A percentile compares a stretch with the other conserved stretches of the same genome.
phyloP scores from a whole-genome alignment of 2,329 filamentous ascomycete species.

The Scedosporium minutisporum region DNA sequence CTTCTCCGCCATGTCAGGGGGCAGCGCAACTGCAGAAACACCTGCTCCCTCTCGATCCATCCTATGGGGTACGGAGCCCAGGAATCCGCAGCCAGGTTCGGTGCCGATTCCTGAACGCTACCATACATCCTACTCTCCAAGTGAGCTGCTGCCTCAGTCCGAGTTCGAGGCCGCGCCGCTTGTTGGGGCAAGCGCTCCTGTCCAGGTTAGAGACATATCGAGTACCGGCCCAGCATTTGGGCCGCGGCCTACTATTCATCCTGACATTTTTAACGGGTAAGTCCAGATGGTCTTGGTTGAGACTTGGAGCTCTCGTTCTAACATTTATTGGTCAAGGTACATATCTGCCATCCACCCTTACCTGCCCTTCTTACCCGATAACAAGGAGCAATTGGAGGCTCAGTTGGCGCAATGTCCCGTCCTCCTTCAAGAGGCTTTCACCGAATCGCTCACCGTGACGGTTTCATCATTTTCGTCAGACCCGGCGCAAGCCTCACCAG shows the following conservation, averaged over 20 bases:
- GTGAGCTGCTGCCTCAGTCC: conserved; percentile 36
- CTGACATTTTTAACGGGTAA: conserved; percentile 36
- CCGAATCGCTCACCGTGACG: conserved; percentile 50
- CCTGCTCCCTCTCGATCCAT: conserved; percentile 31
- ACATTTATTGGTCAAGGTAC: conserved; percentile 36
- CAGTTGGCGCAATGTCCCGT: conserved; percentile 47
- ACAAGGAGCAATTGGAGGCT: conserved; percentile 43
- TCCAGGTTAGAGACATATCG: not conserved
- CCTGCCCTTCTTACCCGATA: conserved; percentile 55
- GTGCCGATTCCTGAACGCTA: conserved; percentile 16
- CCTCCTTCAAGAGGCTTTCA: conserved; percentile 52
- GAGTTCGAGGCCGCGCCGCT: not conserved
- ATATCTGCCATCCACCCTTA: conserved; percentile 55
- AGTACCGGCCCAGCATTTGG: conserved; percentile 12
- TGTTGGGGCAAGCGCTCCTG: not conserved
- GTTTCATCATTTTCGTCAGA: conserved; percentile 39
- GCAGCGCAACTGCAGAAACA: conserved; percentile 16
- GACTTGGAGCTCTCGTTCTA: not conserved
- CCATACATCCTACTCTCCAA: conserved; percentile 24
- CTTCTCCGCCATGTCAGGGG: conserved; percentile 25
- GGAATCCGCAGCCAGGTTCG: conserved; percentile 32
- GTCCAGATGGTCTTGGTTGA: conserved; percentile 10
- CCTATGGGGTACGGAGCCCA: conserved; percentile 38
- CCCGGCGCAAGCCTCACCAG: conserved; percentile 24
- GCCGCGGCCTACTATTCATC: conserved; percentile 28